Conservation (phyloP, 331 rosid species). For the Acacia pycnantha region DNA sequence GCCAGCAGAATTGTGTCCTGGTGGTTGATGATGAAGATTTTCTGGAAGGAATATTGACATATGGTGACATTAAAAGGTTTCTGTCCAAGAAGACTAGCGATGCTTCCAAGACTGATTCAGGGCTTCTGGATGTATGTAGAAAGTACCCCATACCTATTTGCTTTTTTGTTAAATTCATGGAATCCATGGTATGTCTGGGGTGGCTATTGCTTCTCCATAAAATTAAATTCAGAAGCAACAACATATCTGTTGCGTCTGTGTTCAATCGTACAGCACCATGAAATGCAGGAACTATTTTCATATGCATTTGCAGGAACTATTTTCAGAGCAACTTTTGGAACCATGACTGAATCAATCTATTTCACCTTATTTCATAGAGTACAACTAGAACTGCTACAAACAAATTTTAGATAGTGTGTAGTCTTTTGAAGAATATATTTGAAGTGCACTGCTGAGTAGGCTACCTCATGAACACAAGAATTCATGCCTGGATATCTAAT, state of each 20-base stretch:
- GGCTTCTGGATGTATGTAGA: constrained; percentile 60
- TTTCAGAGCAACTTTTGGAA: constrained; percentile 14
- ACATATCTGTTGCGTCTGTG: not conserved
- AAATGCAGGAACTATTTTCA: not conserved
- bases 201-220: not conserved
- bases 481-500: constrained; percentile 18
- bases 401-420: not conserved
- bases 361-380: constrained; percentile 4
- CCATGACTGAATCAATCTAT: not conserved
- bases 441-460: not conserved
- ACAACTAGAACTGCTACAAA: not conserved
- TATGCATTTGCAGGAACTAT: not conserved
- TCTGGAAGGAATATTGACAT: constrained; percentile 88
- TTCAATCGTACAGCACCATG: not conserved
- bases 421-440: constrained; percentile 18
- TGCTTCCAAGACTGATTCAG: constrained; percentile 42
- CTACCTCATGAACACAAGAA: not conserved
- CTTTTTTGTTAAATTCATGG: constrained; percentile 6
- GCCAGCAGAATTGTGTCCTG: constrained; percentile 68
- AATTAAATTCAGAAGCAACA: not conserved
- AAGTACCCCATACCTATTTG: not conserved
- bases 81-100: constrained; percentile 58
- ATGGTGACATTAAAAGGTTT: constrained; percentile 78
- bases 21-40: constrained; percentile 76
- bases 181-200: not conserved